Base-by-base conservation (phyloP, 352 stramenopile genomes). In the Globisporangium orthogonon region DNA sequence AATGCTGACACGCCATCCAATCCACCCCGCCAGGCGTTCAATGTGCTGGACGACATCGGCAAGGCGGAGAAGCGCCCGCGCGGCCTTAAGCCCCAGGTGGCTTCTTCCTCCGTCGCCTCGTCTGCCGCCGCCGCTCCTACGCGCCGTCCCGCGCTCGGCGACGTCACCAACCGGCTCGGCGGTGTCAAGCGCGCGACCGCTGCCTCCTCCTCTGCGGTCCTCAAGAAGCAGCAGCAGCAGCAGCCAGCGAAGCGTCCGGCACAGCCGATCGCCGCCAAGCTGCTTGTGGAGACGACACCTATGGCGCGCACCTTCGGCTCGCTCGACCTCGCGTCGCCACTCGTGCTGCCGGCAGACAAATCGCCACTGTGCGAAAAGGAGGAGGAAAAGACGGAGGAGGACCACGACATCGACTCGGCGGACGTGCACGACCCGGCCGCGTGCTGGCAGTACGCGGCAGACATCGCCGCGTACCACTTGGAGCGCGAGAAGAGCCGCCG, bases 371-470 rank as follows among this genome's bases (percentile, higher is more conserved):
- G 37, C 7, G 15, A 23, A 23, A 23, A 23, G 23, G 23, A 23
- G 23, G 23, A 23, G 23, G 23, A 23, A 23, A 23, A 23, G 23
- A 23, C 23, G 23, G 23, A 23, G 23, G 61, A 65, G 11, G 43
- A 73, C 15, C 67, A 88, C 46, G 85, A 93, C 56, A 93, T 94
- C 58, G 84, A 94, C 48, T 77, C 71, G 18, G 69, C 70, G n/a
- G 78, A 91, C 64, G 87, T 79, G 63, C 52, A 78, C 35, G 74
- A 91, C 50, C 67, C 81, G 7, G 71, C 67, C 0, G 58, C 69
- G 45, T 88, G 75, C 67, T 92, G 78, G 76, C 84, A 90, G 61
- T 94, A 94, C 56, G 84, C 84, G 10, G 80, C 86, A 46, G 84
- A 92, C 53, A 87, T 94, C 52, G 88, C 83, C 37, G 81, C 78